Conservation (phyloP, 805 yeast species). For the Isabelozyma rhagii region DNA sequence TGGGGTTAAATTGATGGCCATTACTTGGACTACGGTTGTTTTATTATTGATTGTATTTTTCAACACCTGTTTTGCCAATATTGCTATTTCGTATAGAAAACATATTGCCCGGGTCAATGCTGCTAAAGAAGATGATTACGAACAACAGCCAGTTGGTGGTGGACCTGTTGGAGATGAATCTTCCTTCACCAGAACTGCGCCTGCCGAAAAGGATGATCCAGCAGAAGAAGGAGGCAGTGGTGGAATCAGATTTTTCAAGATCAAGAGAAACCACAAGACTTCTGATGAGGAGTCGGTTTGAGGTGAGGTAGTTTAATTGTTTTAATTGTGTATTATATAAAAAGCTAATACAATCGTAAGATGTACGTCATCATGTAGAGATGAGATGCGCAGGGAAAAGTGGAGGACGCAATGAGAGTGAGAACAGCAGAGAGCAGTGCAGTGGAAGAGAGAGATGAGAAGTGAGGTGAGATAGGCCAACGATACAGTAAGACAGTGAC, state of each 20-base stretch:
- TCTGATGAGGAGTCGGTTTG: constrained; percentile 45
- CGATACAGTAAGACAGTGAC: too few relatives aligned
- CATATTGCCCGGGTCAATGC: constrained; percentile 41
- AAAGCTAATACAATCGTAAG: neutral
- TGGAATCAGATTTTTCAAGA: constrained; percentile 76
- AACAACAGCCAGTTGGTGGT: constrained; percentile 16
- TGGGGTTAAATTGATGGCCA: constrained; percentile 58
- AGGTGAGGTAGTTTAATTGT: neutral
- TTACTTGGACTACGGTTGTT: constrained; percentile 70
- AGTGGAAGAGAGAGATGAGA: too few relatives aligned
- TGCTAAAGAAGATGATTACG: constrained; percentile 14
- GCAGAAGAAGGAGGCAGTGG: constrained; percentile 43
- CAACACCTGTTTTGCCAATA: constrained; percentile 49
- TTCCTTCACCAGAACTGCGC: constrained; percentile 39
- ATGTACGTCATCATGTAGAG: too few relatives aligned
- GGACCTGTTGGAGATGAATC: constrained; percentile 35
- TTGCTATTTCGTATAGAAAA: constrained; percentile 48
- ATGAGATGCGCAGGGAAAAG: too few relatives aligned
- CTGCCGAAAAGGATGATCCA: constrained; percentile 16
- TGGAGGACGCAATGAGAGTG: too few relatives aligned
- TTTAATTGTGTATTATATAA: neutral
- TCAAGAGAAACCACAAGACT: constrained; percentile 51
- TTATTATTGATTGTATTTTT: constrained; percentile 48
- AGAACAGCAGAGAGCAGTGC: too few relatives aligned
- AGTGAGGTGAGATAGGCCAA: too few relatives aligned